Percentiles rank a stretch among this genome's conserved stretches.
Evolutionary conservation across 768 basidiomycete genomes (phyloP).

Genomic region (Panus rudis): DNA sequence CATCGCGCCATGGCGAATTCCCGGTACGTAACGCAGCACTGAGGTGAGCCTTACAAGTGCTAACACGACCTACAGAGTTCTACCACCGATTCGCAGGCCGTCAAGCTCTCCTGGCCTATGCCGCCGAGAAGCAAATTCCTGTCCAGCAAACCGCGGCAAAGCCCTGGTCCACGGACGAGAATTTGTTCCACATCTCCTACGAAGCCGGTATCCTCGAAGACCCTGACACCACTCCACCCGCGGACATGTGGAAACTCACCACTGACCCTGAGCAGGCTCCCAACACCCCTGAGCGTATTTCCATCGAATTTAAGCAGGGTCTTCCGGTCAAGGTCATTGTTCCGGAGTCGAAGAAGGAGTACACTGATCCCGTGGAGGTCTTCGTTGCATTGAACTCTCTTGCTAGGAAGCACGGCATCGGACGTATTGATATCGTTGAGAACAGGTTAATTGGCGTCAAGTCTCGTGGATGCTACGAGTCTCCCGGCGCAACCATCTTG

Average conservation of each 20-base stretch:
- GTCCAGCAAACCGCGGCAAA: constrained; percentile 93
- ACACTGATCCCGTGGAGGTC: constrained; percentile 92
- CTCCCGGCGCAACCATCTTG: constrained; percentile 93
- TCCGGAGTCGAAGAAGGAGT: constrained; percentile 43
- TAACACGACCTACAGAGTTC: constrained; percentile 51
- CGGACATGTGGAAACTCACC: constrained; percentile 99
- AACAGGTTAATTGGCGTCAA: constrained; percentile 99
- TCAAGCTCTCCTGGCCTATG: constrained; percentile 86
- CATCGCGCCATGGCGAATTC: constrained; percentile 95
- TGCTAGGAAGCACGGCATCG: constrained; percentile 91
- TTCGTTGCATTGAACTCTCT: constrained; percentile 88
- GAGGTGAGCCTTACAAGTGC: too few species aligned
- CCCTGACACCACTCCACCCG: constrained; percentile 88
- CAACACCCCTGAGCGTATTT: constrained; percentile 64
- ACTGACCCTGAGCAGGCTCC: constrained; percentile 79
- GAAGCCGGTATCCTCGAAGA: constrained; percentile 99
- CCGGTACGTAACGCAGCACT: constrained; percentile 58
- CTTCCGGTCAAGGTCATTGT: constrained; percentile 79
- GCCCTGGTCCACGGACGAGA: constrained; percentile 99
- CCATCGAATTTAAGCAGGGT: constrained; percentile 82
- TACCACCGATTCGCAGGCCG: constrained; percentile 97
- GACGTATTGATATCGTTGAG: constrained; percentile 98
- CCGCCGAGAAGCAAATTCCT: constrained; percentile 81
- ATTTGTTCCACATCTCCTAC: constrained; percentile 99
- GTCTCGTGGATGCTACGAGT: constrained; percentile 99